phyloP scores from a whole-genome alignment of 2,329 filamentous ascomycete species.

The Cercospora canescens region DNA sequence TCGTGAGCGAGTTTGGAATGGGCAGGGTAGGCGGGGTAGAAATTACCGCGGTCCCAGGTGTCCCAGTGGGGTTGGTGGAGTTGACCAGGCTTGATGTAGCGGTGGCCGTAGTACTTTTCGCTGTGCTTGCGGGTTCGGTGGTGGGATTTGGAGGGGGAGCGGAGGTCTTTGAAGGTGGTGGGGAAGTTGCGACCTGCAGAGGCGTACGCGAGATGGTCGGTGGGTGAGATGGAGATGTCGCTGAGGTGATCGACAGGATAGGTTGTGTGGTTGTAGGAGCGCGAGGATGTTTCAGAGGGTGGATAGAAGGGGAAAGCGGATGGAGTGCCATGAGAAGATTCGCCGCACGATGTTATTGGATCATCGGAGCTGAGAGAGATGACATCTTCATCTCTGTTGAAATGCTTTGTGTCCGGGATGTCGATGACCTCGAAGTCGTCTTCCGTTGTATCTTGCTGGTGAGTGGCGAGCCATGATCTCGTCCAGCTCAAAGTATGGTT shows the following conservation, averaged over 20 bases:
- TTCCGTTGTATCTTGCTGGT: neutral
- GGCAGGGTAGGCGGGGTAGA: neutral
- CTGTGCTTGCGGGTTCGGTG: constrained; percentile 10
- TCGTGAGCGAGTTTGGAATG: constrained; percentile 8
- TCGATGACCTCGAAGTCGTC: constrained; percentile 10
- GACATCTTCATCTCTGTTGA: neutral
- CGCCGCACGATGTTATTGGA: constrained; percentile 1
- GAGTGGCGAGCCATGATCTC: constrained; percentile 6
- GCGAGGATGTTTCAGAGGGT: neutral
- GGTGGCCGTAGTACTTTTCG: constrained; percentile 18
- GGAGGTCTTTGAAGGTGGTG: constrained; percentile 20
- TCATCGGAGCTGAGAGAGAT: constrained; percentile 19
- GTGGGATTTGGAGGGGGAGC: constrained; percentile 18
- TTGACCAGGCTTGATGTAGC: constrained; percentile 17
- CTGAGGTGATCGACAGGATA: neutral
- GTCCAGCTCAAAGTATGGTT: constrained; percentile 7
- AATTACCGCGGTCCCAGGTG: neutral
- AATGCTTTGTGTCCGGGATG: neutral
- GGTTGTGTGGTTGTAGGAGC: neutral
- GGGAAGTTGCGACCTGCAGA: constrained; percentile 9
- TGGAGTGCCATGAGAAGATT: neutral
- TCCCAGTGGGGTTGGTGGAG: constrained; percentile 10
- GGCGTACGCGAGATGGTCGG: constrained; percentile 8
- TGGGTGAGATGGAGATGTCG: neutral
- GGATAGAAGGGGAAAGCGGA: neutral